These are phyloP conservation scores for Rhytidiadelphus loreus DNA, from an alignment of 225 moss, liverwort and hornwort genomes.

Conservation along the genomic window DNA sequence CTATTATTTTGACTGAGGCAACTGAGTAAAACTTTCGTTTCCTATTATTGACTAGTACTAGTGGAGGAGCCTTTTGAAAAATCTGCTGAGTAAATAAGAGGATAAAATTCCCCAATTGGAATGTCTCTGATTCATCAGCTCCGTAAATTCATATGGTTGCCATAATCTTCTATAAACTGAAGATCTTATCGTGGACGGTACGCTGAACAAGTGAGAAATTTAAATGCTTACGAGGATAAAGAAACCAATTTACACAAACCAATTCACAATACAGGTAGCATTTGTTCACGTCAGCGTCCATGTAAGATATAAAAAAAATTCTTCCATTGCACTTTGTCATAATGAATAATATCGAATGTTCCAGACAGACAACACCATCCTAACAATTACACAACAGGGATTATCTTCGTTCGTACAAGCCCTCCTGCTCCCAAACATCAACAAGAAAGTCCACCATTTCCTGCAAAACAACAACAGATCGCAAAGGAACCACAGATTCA, in stretches of 20 bases:
- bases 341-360: not conserved
- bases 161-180: not conserved
- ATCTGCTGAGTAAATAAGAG: not conserved
- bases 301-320: not conserved
- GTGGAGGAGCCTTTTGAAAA: not conserved
- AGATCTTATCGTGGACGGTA: not conserved
- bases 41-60: too few species aligned
- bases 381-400: not conserved
- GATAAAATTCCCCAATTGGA: not conserved
- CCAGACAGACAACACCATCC: not conserved
- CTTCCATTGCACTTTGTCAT: not conserved
- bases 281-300: not conserved
- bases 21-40: too few species aligned
- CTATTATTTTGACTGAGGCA: too few species aligned
- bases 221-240: not conserved
- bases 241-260: not conserved
- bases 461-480: not conserved
- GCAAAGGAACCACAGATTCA: not conserved
- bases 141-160: not conserved
- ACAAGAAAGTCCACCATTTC: constrained; percentile 49
- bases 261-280: not conserved
- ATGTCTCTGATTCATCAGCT: not conserved
- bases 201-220: not conserved
- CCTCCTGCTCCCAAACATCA: constrained; percentile 53
- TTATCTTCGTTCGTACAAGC: constrained; percentile 37